A percentile compares a stretch with the other conserved stretches of the same genome.
These are phyloP conservation scores for Ploettnerulaceae sp. DNA, from an alignment of 2,329 filamentous ascomycete genomes.

Conservation along the genomic window DNA sequence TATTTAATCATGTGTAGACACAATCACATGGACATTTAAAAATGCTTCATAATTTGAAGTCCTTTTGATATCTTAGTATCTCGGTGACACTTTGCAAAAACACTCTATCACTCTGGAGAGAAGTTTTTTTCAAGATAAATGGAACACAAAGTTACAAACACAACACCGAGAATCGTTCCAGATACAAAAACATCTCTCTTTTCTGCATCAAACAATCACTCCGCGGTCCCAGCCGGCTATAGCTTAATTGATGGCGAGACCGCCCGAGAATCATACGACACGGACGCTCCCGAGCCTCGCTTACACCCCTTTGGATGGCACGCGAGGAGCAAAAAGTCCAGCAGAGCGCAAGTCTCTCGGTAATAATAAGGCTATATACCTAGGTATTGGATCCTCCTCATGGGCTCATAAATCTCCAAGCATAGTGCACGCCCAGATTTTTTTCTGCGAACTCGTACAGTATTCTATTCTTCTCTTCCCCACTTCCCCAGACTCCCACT, in stretches of 20 bases:
- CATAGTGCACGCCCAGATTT: no score
- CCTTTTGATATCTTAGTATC: no score
- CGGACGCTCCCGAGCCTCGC: neutral
- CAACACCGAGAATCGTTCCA: neutral
- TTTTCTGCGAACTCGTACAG: neutral
- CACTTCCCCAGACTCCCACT: neutral
- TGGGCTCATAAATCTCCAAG: no score
- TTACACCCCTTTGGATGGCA: neutral
- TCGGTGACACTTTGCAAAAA: no score
- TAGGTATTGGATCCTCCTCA: neutral
- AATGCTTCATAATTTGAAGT: no score
- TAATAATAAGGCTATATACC: neutral
- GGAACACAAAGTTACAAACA: neutral
- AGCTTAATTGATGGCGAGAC: neutral
- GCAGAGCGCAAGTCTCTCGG: neutral
- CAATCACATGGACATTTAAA: no score
- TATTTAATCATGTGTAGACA: no score
- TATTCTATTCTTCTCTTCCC: neutral
- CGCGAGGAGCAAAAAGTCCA: neutral
- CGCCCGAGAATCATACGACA: slow-evolving; percentile 4
- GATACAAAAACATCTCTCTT: neutral
- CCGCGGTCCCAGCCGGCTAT: neutral
- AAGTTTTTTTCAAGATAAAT: no score
- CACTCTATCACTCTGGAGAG: no score
- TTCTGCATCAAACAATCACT: neutral